These are phyloP conservation scores for Hypocrella siamensis DNA, from an alignment of 2,329 filamentous ascomycete genomes.

Conservation along the genomic window DNA sequence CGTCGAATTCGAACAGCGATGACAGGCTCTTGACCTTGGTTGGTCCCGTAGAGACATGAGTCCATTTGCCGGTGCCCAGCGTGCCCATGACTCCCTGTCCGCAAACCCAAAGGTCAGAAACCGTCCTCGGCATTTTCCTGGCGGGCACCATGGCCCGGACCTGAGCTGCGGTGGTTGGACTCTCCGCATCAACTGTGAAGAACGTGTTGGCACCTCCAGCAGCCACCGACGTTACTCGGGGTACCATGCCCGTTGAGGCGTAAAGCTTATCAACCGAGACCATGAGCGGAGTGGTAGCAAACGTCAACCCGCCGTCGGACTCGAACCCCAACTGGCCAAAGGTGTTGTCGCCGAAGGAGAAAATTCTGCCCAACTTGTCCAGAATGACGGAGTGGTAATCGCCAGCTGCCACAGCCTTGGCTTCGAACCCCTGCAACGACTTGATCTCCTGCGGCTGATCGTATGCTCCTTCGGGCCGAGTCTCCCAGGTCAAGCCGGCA, in stretches of 20 bases:
- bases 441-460: slow-evolving; percentile 71
- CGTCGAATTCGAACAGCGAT: slow-evolving; percentile 76
- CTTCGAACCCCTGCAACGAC: slow-evolving; percentile 53
- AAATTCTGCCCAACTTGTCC: slow-evolving; percentile 61
- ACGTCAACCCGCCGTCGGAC: slow-evolving; percentile 42
- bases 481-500: slow-evolving; percentile 66
- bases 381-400: slow-evolving; percentile 75
- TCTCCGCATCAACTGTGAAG: slow-evolving; percentile 65
- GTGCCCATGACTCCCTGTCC: slow-evolving; percentile 74
- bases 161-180: slow-evolving; percentile 16
- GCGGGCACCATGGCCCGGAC: slow-evolving; percentile 12
- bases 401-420: slow-evolving; percentile 63
- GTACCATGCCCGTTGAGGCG: slow-evolving; percentile 41
- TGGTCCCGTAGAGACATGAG: slow-evolving; percentile 64
- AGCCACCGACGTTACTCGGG: slow-evolving; percentile 60
- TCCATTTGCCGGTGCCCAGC: slow-evolving; percentile 78
- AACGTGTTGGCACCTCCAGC: slow-evolving; percentile 81
- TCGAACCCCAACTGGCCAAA: slow-evolving; percentile 84
- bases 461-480: slow-evolving; percentile 59
- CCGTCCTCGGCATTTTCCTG: slow-evolving; percentile 15
- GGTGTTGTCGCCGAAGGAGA: slow-evolving; percentile 82
- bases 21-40: slow-evolving; percentile 73
- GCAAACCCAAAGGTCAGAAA: slow-evolving; percentile 64
- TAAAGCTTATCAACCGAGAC: slow-evolving; percentile 63
- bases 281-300: slow-evolving; percentile 53